Base-by-base conservation (phyloP, 164 flowering plant species). In the Protea cynaroides region DNA sequence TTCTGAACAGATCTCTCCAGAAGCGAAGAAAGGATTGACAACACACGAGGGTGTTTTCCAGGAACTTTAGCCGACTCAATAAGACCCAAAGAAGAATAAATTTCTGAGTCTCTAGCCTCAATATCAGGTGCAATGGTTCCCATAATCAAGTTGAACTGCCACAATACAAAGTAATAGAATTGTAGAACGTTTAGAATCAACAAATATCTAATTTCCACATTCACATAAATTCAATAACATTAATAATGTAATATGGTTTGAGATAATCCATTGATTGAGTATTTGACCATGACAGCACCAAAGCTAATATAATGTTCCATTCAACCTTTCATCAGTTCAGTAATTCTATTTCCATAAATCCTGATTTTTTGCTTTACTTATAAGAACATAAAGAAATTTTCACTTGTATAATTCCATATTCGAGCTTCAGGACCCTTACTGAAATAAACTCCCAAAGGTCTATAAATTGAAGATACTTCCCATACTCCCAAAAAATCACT, bases 1-100 rank as follows among this genome's bases (percentile, higher is more conserved):
- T 71, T 79, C 67, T 81, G 76, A 43, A 90, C 77, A 22, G 81
- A 72, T 67, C 69, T 83, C 78, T 85, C 94, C 38, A 90, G 82
- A 55, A 82, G 59, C 4, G 81, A 76, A 22, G 92, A 72, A 44
- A 93, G 69, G 70, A 80, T 74, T 5, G 83, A 74, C 50, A 90
- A 49, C 61, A 89, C 77, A 37, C 70, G 67, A 1, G 94, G 98
- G 37, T 29, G 34, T 3, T 66, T 68, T 72, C 76, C 79, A 17
- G 61, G n/a, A 72, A 57, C 63, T 74, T 79, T 83, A 10, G 72
- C 65, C 43, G 44, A 64, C 49, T 67, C 75, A 64, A 67, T 80
- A 23, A 88, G 82, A 61, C 92, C 97, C 76, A 90, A 56, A 64
- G 65, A 38, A 17, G 57, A 60, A 71, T 71, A 88, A n/a, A 76